Base-by-base conservation (phyloP, 192 early-diverging fungal species). In the Linnemannia schmuckeri region DNA sequence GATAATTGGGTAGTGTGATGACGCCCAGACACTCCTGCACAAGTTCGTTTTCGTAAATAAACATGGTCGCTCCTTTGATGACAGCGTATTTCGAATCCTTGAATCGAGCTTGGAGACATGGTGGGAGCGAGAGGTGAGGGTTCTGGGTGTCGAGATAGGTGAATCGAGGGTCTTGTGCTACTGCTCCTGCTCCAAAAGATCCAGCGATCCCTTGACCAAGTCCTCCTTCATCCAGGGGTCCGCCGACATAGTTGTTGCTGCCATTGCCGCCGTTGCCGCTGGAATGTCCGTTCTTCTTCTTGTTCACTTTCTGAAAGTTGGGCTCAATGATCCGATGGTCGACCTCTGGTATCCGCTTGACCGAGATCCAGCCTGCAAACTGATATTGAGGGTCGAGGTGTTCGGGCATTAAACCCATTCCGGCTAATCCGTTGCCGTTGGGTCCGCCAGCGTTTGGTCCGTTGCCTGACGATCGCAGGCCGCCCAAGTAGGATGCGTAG, bases 1-100 rank as follows among this genome's bases (percentile, higher is more conserved):
- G 80, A 87, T 94, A 93, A 73, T 96, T 89, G 9, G 92, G 87
- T 84, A 97, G 80, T 15, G 92, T 89, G n/a, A 97, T 93, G 5
- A 97, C 94, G 18, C 94, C 92, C n/a, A 92, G 91, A 87, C 96
- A 96, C 66, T 97, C 95, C 27, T 90, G 61, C 88, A 94, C 93
- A 15, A 92, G 88, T 69, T 97, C 97, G 52, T 93, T 91, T 61
- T 96, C 94, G 80, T 98, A 98, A 72, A 98, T 87, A 54, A 96
- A 95, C 70, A 98, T 89, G n/a, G 94, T 95, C 42, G 94, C 92
- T 75, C 95, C 93, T 49, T 94, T 94, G 74, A 98, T 87, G 0
- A 96, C 95, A 4, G 89, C 96, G 82, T 94, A 98, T 73, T 93
- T 93, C 30, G 89, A 87, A 73, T 94, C 92, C 55, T 90, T 83